Conservation (phyloP, 106 monocot species). For the Allium sativum region DNA sequence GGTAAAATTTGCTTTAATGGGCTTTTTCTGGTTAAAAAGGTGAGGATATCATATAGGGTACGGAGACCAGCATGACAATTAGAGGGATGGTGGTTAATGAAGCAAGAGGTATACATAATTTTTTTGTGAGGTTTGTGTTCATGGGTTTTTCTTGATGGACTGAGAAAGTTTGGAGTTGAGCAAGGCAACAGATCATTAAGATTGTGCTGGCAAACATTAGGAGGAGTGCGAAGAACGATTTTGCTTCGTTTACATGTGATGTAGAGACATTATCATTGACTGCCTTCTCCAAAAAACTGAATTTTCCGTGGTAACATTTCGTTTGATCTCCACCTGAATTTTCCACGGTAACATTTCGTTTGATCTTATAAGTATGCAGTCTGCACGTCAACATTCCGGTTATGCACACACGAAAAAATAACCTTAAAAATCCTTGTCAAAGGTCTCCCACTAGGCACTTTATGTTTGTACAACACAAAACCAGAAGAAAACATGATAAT, state of each 20-base stretch:
- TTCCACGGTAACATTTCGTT: background rate
- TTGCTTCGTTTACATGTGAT: slow-evolving; percentile 28
- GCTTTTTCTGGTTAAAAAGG: background rate
- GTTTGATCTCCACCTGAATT: too few species aligned
- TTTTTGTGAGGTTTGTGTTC: slow-evolving; percentile 9
- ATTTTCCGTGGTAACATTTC: too few species aligned
- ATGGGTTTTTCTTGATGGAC: slow-evolving; percentile 24
- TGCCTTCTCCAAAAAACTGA: slow-evolving; percentile 18
- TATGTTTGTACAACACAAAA: slow-evolving; percentile 3
- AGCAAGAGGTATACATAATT: slow-evolving; percentile 13
- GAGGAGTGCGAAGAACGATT: slow-evolving; percentile 19
- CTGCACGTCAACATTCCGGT: slow-evolving; percentile 1
- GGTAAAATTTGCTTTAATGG: background rate
- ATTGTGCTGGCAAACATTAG: slow-evolving; percentile 38
- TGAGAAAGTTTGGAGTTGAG: slow-evolving; percentile 51
- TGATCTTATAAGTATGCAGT: background rate
- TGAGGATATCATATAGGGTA: slow-evolving; percentile 13
- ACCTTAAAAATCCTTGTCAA: slow-evolving; percentile 24
- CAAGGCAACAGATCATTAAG: slow-evolving; percentile 35
- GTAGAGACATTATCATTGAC: slow-evolving; percentile 4
- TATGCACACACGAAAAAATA: slow-evolving; percentile 1
- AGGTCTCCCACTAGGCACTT: slow-evolving; percentile 20
- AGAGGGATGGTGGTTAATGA: slow-evolving; percentile 14
- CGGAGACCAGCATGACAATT: slow-evolving; percentile 9
- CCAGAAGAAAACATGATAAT: slow-evolving; percentile 6